phyloP scores from a whole-genome alignment of 2,329 filamentous ascomycete genomes.

The Botrytis galanthina region DNA sequence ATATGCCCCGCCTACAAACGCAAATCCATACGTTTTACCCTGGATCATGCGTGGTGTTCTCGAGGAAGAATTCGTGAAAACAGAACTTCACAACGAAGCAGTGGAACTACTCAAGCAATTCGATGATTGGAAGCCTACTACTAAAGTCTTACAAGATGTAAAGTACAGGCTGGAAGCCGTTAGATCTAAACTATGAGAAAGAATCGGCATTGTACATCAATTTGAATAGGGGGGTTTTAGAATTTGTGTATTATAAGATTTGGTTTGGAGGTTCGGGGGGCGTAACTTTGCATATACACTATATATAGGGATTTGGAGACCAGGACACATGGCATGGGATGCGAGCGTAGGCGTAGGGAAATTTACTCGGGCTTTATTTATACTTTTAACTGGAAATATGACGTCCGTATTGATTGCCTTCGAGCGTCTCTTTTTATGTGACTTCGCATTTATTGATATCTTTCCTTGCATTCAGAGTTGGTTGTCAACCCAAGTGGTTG shows the following conservation, averaged over 20 bases:
- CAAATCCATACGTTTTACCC: constrained; percentile 87
- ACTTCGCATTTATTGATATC: background rate
- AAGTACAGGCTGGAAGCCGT: constrained; percentile 93
- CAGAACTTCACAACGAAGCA: constrained; percentile 74
- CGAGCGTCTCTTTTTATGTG: background rate
- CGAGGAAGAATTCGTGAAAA: constrained; percentile 87
- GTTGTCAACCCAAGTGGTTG: background rate
- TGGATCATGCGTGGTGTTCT: constrained; percentile 94
- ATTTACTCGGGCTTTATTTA: background rate
- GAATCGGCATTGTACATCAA: background rate
- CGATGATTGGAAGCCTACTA: constrained; percentile 87
- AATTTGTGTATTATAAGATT: constrained; percentile 15
- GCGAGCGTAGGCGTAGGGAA: constrained; percentile 6
- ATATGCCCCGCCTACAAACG: constrained; percentile 48
- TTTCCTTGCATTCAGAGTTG: background rate
- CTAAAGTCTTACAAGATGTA: constrained; percentile 91
- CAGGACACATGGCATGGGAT: constrained; percentile 4
- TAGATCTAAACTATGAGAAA: constrained; percentile 66
- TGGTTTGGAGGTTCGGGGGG: background rate
- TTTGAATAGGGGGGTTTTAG: constrained; percentile 8
- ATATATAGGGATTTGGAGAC: constrained; percentile 2
- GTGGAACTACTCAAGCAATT: constrained; percentile 80
- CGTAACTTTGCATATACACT: constrained; percentile 14
- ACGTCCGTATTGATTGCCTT: background rate
- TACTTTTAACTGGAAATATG: background rate